Percentiles rank a stretch among this genome's conserved stretches.
These are phyloP conservation scores for Thelephora ganbajun DNA, from an alignment of 768 basidiomycete genomes.

Conservation along the genomic window DNA sequence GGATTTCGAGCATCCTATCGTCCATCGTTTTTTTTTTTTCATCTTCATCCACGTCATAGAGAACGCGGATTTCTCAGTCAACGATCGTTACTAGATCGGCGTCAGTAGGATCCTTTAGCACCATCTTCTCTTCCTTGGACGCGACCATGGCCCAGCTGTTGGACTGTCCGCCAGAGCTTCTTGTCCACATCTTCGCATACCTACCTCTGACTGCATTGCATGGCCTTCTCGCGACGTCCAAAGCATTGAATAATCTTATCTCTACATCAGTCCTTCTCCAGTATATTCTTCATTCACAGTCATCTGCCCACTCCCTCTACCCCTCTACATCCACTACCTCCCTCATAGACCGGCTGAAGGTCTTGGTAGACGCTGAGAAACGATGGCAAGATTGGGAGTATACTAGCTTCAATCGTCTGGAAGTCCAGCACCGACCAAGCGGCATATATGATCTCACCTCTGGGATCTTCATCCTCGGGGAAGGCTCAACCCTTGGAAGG, in stretches of 20 bases:
- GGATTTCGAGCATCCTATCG: no score
- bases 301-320: not conserved
- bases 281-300: slow-evolving; percentile 7
- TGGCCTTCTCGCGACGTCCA: slow-evolving; percentile 1
- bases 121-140: no score
- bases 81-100: no score
- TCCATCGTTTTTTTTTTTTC: no score
- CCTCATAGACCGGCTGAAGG: slow-evolving; percentile 3
- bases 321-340: not conserved
- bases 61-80: no score
- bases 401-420: slow-evolving; percentile 4
- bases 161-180: slow-evolving; percentile 10
- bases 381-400: slow-evolving; percentile 7
- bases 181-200: slow-evolving; percentile 5
- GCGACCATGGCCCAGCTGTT: slow-evolving; percentile 3
- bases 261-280: slow-evolving; percentile 4
- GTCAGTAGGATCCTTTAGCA: no score
- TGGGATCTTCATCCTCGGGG: slow-evolving; percentile 11
- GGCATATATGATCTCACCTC: slow-evolving; percentile 15
- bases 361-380: not conserved
- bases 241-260: slow-evolving; percentile 3
- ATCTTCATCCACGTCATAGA: no score
- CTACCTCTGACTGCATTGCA: slow-evolving; percentile 2
- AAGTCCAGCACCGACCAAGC: slow-evolving; percentile 8
- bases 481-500: not conserved